A percentile compares a stretch with the other conserved stretches of the same genome.
phyloP scores from a whole-genome alignment of 495 filamentous ascomycete species.

The Amphirosellinia nigrospora region DNA sequence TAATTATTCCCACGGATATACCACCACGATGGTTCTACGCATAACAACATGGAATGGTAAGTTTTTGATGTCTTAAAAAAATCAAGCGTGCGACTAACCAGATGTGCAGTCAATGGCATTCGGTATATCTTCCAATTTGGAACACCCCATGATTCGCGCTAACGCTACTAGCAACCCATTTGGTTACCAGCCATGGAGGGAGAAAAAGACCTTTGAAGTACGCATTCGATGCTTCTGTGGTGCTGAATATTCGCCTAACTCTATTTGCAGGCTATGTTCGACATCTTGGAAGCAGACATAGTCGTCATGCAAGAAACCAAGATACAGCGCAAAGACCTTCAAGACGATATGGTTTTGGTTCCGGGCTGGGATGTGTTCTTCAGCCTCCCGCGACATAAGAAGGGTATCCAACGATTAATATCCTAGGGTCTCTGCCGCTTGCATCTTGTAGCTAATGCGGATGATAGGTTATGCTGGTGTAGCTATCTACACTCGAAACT shows the following conservation, averaged over 20 bases:
- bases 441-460: conserved; percentile 20
- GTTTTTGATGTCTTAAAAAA: conserved; percentile 1
- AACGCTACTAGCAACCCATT: conserved; percentile 78
- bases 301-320: conserved; percentile 96
- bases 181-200: conserved; percentile 92
- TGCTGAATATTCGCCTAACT: not conserved
- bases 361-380: conserved; percentile 98
- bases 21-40: conserved; percentile 36
- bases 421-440: not conserved
- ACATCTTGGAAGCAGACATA: conserved; percentile 90
- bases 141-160: not conserved
- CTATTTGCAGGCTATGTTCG: conserved; percentile 78
- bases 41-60: conserved; percentile 47
- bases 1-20: not conserved
- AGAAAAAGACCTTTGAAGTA: conserved; percentile 82
- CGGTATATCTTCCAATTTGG: conserved; percentile 57
- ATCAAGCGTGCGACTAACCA: conserved; percentile 29
- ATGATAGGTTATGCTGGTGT: conserved; percentile 90
- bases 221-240: conserved; percentile 3
- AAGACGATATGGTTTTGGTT: conserved; percentile 94
- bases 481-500: conserved; percentile 91
- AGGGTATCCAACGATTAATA: conserved; percentile 62
- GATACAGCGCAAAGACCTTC: conserved; percentile 92
- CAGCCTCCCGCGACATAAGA: conserved; percentile 89
- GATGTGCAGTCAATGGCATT: conserved; percentile 83